Evolutionary conservation across 129 eudicot genomes (phyloP), one percentile per base, ranked within the genome.

Genomic region (Flaveria bidentis): DNA sequence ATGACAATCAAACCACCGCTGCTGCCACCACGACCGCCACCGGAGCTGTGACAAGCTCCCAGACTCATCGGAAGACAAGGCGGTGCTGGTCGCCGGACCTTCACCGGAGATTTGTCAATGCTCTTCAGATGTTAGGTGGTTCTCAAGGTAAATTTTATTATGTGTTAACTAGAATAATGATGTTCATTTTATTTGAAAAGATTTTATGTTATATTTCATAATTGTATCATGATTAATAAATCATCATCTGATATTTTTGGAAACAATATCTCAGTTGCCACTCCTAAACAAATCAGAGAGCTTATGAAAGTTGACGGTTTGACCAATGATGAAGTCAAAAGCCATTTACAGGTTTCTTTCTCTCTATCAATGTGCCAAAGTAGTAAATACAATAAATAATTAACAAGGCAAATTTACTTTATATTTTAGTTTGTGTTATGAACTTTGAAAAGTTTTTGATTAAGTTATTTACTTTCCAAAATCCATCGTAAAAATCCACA

Each of bases 301-400:
- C 88, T 94, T 51, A 94, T 94, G 98, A 91, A 94, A 86, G 98
- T 94, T 81, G 98, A 94, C 56, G 98, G 98, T 67, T 84, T 94
- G 91, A 94, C 98, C 84, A 94, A 91, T 89, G 98, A 94, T 91
- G 98, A 94, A 86, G 98, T 94, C 80, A 94, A 94, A 94, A 94
- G 98, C 82, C 98, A 94, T 74, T 85, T 94, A 77, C 98, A 94
- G 98, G 98, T 52, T 42, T 58, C 80, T 78, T 39, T 69, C 78
- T 79, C 81, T 61, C 67, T 25, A 12, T 5, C 7, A 13, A 9
- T 61, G 42, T 61, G 67, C 42, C 42, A 25, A 8, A 8, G 13
- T 45, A 11, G 50, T 9, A 28, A 61, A 26, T 23, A 10, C 33
- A 58, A 50, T 10, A 36, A 45, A 45, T 45, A 45, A 45, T 45